Base-by-base conservation (phyloP, 2,329 filamentous ascomycete species). In the Aspergillus fijiensis region DNA sequence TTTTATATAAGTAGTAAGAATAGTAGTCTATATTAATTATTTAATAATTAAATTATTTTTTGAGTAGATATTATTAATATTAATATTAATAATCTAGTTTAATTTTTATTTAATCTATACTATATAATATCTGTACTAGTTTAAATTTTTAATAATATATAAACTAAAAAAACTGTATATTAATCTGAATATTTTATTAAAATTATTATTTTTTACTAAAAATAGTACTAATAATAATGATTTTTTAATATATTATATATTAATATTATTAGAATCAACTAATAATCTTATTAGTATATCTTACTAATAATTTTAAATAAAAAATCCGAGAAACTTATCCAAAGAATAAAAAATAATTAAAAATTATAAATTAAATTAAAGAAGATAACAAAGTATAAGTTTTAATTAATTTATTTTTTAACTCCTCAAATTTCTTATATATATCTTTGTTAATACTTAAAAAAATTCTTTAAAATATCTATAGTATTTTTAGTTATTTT, bases 301-400 rank as follows among this genome's bases (percentile, higher is more conserved):
- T 50, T 3, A n/a, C 12, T n/a, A 4, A 51, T 49, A 51, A 55
- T 23, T 58, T 50, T 55, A 48, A 51, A 29, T 14, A 25, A 48
- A 29, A 42, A 48, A 12, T 58, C 33, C 55, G 23, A 52, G 52
- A 60, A 3, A n/a, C 5, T n/a, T 42, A 45, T 59, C 39, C 50
- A 50, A 27, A 61, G 45, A 59, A 42, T 61, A 25, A 35, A 47
- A 49, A 59, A 63, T 49, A 55, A 42, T 56, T 7, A 48, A 59
- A 52, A 33, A 27, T n/a, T 14, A n/a, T 50, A 33, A 19, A 27
- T 2, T 50, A 35, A 12, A 23, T 49, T 57, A 49, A 25, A 39
- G 39, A 21, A 12, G 49, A 47, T 48, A 47, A 27, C 2, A 55
- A n/a, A 42, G n/a, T n/a, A 3, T 16, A 16, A n/a, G 14, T 4